phyloP scores from a whole-genome alignment of 805 yeast species.

The Myxozyma monticola region DNA sequence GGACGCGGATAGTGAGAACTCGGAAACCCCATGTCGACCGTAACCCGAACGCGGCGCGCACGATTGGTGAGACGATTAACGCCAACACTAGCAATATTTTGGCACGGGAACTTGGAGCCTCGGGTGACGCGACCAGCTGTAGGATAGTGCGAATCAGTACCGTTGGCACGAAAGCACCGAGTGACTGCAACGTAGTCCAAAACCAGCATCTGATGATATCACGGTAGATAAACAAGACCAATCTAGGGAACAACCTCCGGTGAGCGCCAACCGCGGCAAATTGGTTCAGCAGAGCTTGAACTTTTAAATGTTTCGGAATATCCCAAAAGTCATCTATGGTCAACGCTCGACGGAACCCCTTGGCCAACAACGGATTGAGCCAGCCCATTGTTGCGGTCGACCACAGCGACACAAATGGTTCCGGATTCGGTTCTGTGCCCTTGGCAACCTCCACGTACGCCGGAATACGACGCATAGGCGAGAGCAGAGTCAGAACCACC shows the following conservation, averaged over 20 bases:
- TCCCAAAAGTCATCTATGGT: slow-evolving; percentile 77
- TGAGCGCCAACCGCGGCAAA: slow-evolving; percentile 1
- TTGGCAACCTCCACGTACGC: slow-evolving; percentile 37
- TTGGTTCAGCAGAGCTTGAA: neutral
- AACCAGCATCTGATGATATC: slow-evolving; percentile 50
- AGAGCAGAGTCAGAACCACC: slow-evolving; percentile 40
- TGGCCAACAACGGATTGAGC: slow-evolving; percentile 68
- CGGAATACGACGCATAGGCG: slow-evolving; percentile 19
- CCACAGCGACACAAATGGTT: slow-evolving; percentile 62
- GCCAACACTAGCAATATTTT: slow-evolving; percentile 76
- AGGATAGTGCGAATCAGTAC: slow-evolving; percentile 70
- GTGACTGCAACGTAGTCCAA: slow-evolving; percentile 68
- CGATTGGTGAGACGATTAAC: slow-evolving; percentile 51
- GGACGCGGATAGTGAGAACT: slow-evolving; percentile 85
- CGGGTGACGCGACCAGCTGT: slow-evolving; percentile 77
- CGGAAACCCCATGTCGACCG: slow-evolving; percentile 86
- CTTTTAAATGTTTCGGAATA: slow-evolving; percentile 52
- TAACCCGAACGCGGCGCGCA: slow-evolving; percentile 59
- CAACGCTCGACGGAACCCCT: slow-evolving; percentile 59
- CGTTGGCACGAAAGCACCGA: slow-evolving; percentile 70
- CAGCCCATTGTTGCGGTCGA: slow-evolving; percentile 69
- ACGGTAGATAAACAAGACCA: no score
- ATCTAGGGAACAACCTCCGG: no score
- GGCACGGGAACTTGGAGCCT: slow-evolving; percentile 51
- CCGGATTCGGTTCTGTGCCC: slow-evolving; percentile 69